Percentiles rank a stretch among this genome's conserved stretches.
Conservation (phyloP, 495 filamentous ascomycete genomes). For the Hamigera avellanea region DNA sequence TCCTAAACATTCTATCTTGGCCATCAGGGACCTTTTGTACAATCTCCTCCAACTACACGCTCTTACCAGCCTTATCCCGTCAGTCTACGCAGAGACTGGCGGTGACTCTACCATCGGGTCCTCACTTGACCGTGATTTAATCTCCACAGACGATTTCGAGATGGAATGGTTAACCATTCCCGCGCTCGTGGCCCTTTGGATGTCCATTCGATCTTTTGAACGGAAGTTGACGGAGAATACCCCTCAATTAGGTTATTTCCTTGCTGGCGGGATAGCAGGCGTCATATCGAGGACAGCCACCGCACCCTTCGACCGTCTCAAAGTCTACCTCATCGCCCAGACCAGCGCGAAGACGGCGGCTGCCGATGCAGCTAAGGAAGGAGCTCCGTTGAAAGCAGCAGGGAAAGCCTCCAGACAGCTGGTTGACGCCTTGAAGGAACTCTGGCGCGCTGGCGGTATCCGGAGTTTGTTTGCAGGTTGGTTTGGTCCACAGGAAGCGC, state of each 20-base stretch:
- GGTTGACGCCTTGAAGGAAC: constrained; percentile 52
- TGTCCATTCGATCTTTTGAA: constrained; percentile 39
- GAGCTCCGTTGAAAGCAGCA: constrained; percentile 53
- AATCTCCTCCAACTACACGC: constrained; percentile 25
- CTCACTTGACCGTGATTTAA: constrained; percentile 18
- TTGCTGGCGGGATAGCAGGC: constrained; percentile 87
- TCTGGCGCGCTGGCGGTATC: constrained; percentile 84
- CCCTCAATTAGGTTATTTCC: constrained; percentile 83
- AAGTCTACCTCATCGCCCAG: constrained; percentile 94
- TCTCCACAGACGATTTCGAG: constrained; percentile 26
- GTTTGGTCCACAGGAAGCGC: constrained; percentile 10
- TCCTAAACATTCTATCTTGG: constrained; percentile 40
- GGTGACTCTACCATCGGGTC: constrained; percentile 12
- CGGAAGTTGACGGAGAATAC: constrained; percentile 51
- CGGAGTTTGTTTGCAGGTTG: constrained; percentile 89
- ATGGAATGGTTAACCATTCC: constrained; percentile 35
- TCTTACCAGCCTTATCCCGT: constrained; percentile 27
- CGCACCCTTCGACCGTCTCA: constrained; percentile 90
- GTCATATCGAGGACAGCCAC: constrained; percentile 87
- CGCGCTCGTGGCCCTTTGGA: constrained; percentile 34
- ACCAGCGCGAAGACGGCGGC: constrained; percentile 51
- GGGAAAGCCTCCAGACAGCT: constrained; percentile 59
- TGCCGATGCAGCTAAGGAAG: constrained; percentile 56
- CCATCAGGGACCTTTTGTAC: constrained; percentile 30
- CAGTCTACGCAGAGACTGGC: constrained; percentile 26